Evolutionary conservation across 2,329 filamentous ascomycete species (phyloP).

Genomic region (Westerdykella ornata): DNA sequence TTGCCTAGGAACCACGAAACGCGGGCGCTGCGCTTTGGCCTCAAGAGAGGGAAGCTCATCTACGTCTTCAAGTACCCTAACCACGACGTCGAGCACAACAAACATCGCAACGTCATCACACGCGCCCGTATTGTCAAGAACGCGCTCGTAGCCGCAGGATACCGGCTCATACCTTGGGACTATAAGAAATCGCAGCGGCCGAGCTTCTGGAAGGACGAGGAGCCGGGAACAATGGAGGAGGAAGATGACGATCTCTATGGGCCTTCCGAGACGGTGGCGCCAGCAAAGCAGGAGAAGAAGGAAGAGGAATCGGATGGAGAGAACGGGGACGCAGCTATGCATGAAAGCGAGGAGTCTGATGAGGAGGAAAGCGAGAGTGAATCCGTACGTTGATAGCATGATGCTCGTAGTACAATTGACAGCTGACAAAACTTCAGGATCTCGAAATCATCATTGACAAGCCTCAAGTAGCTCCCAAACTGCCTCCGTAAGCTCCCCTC

Average conservation of each 20-base stretch:
- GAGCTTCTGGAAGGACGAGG: conserved; percentile 15
- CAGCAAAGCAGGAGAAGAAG: conserved; percentile 16
- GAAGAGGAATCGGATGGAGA: conserved; percentile 28
- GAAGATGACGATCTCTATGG: conserved; percentile 50
- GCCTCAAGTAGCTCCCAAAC: conserved; percentile 38
- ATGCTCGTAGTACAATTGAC: conserved; percentile 7
- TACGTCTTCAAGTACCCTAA: conserved; percentile 18
- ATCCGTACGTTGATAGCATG: conserved; percentile 26
- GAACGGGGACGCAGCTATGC: conserved; percentile 41
- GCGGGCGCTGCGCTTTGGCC: conserved; percentile 13
- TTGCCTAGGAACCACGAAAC: conserved; percentile 7
- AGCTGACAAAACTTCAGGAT: conserved; percentile 38
- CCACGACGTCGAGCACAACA: conserved; percentile 22
- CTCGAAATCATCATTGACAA: conserved; percentile 49
- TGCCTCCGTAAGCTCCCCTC: conserved; percentile 23
- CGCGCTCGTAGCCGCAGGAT: conserved; percentile 14
- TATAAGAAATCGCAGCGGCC: conserved; percentile 20
- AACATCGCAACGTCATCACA: conserved; percentile 23
- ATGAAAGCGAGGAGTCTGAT: conserved; percentile 41
- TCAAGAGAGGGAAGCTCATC: conserved; percentile 19
- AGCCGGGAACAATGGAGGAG: conserved; percentile 40
- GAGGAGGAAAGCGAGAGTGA: conserved; percentile 43
- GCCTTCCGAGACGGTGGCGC: conserved; percentile 22
- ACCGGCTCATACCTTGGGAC: conserved; percentile 20
- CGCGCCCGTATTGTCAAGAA: conserved; percentile 19